Evolutionary conservation across 2,329 filamentous ascomycete species (phyloP).

Genomic region (Diaporthe amygdali): DNA sequence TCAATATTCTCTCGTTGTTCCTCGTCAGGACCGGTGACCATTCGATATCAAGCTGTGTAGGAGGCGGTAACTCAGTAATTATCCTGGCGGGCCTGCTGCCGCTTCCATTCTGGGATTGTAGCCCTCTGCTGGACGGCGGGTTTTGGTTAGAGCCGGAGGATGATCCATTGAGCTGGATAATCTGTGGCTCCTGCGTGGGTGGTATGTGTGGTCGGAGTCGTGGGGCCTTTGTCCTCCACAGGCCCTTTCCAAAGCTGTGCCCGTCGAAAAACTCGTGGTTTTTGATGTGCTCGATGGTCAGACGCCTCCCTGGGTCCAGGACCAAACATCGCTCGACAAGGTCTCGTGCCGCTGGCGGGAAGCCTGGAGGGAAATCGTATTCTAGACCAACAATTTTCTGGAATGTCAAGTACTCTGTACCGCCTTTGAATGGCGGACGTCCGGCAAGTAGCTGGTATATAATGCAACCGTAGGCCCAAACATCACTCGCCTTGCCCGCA

Average conservation of each 20-base stretch:
- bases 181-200: slow-evolving; percentile 72
- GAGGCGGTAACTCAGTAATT: slow-evolving; percentile 95
- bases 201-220: slow-evolving; percentile 84
- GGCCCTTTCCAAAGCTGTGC: slow-evolving; percentile 77
- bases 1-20: slow-evolving; percentile 91
- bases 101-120: slow-evolving; percentile 50
- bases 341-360: slow-evolving; percentile 84
- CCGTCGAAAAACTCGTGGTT: slow-evolving; percentile 96
- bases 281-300: slow-evolving; percentile 95
- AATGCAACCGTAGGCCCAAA: slow-evolving; percentile 99
- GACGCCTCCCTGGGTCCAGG: slow-evolving; percentile 79
- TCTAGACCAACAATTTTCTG: slow-evolving; percentile 97
- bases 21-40: slow-evolving; percentile 95
- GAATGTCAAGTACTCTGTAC: slow-evolving; percentile 95
- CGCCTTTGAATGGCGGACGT: slow-evolving; percentile 95
- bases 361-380: slow-evolving; percentile 90
- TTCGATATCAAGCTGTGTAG: slow-evolving; percentile 95
- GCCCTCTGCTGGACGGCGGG: slow-evolving; percentile 36
- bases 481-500: slow-evolving; percentile 94
- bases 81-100: slow-evolving; percentile 71
- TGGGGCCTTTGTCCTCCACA: slow-evolving; percentile 92
- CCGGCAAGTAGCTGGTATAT: slow-evolving; percentile 95
- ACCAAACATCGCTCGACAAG: slow-evolving; percentile 90
- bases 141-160: slow-evolving; percentile 35
- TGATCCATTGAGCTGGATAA: slow-evolving; percentile 74